Evolutionary conservation across 495 filamentous ascomycete genomes (phyloP), one percentile per base, ranked within the genome.

Genomic region (Cudoniella acicularis): DNA sequence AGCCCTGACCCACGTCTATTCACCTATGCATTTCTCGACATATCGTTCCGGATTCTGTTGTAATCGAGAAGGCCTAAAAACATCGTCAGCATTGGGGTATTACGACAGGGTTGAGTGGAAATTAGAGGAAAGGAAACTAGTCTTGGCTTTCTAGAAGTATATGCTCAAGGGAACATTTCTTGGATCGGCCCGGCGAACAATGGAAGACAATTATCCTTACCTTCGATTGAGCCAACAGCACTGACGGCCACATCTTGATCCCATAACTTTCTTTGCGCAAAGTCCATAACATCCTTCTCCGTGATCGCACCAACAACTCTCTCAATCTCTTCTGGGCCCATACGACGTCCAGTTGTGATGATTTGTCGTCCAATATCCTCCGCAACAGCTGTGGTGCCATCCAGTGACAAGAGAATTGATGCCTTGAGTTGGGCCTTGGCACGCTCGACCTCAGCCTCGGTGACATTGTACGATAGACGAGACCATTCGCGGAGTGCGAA

Each of bases 371-470:
- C 94, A 69, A 99, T 96, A 72, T 99, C 94, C 81, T 99, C 94
- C 47, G 94, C 94, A 30, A 96, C 88, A 61, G 93, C 91, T 41
- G 93, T 96, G 66, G 95, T 98, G 72, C 91, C 95, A 77, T 99
- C 94, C 27, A 99, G 90, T 27, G 90, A 92, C 63, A 99, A 86
- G 54, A 98, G 87, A 65, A 98, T 90, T 27, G 94, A 96, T 50
- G 95, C 95, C 84, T 98, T 98, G 64, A 99, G 87, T 79, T 99
- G 94, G 54, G 95, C 89, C 83, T 99, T 99, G 71, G 94, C 95
- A 58, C 94, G 93, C 85, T 99, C 94, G 56, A 91, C 87, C 78
- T 99, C 94, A 59, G 93, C 83, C 68, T 89, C 83, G 68, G 83
- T 86, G 67, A 99, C 94, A 74, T 82, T 85, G 80, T 83, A 83